A percentile compares a stretch with the other conserved stretches of the same genome.
These are phyloP conservation scores for Fusarium subglutinans DNA, from an alignment of 2,329 filamentous ascomycete genomes.

Conservation along the genomic window DNA sequence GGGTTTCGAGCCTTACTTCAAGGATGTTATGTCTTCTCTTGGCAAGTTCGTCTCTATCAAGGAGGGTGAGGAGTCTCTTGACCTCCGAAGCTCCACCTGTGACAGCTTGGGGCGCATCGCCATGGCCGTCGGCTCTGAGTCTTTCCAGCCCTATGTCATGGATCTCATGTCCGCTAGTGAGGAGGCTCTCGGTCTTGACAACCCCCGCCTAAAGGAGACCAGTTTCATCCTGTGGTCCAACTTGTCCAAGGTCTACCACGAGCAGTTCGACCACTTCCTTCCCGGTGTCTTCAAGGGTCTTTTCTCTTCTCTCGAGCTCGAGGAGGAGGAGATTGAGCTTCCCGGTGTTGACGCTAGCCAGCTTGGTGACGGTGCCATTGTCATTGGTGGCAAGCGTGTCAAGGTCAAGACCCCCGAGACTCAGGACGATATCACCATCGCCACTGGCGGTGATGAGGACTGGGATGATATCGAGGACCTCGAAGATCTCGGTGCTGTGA, in stretches of 20 bases:
- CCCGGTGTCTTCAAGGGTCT: slow-evolving; percentile 81
- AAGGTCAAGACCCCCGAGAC: slow-evolving; percentile 72
- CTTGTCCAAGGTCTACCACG: slow-evolving; percentile 91
- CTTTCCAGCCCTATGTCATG: slow-evolving; percentile 91
- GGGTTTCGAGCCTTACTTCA: slow-evolving; percentile 90
- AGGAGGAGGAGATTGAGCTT: slow-evolving; percentile 86
- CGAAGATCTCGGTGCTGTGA: slow-evolving; percentile 85
- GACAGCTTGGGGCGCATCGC: slow-evolving; percentile 96
- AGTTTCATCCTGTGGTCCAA: slow-evolving; percentile 98
- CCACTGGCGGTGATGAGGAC: slow-evolving; percentile 63
- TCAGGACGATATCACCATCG: slow-evolving; percentile 63
- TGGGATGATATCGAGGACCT: slow-evolving; percentile 78
- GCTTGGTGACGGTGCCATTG: slow-evolving; percentile 79
- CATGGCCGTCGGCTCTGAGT: slow-evolving; percentile 81
- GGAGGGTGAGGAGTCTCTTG: slow-evolving; percentile 87
- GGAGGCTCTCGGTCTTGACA: slow-evolving; percentile 87
- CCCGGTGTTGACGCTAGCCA: slow-evolving; percentile 66
- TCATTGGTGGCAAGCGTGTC: slow-evolving; percentile 84
- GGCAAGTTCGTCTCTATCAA: slow-evolving; percentile 86
- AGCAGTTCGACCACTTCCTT: slow-evolving; percentile 82
- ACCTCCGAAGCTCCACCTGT: slow-evolving; percentile 87
- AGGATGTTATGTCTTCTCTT: slow-evolving; percentile 88
- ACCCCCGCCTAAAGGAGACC: slow-evolving; percentile 91
- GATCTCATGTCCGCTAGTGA: slow-evolving; percentile 93
- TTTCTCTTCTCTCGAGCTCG: slow-evolving; percentile 84